Percentiles rank a stretch among this genome's conserved stretches.
Conservation (phyloP, 805 yeast species). For the Saccharomycopsis olivae region DNA sequence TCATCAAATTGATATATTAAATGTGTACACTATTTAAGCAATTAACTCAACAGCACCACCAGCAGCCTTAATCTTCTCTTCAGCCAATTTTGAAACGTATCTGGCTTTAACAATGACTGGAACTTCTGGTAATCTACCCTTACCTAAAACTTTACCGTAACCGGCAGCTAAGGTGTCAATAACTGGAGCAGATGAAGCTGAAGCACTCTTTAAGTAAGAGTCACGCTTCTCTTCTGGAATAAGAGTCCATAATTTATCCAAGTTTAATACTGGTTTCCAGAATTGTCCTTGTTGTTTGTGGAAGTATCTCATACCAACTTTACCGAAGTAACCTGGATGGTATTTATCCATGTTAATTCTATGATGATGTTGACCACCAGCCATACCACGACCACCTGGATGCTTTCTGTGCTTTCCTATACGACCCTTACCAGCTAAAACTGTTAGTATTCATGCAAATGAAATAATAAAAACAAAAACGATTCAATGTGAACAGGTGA, state of each 20-base stretch:
- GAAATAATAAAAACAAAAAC: not conserved
- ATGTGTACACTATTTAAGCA: conserved; percentile 50
- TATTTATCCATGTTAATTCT: conserved; percentile 99
- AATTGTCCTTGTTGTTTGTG: conserved; percentile 88
- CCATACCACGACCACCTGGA: conserved; percentile 99
- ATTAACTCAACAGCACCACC: conserved; percentile 99
- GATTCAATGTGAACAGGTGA: no score
- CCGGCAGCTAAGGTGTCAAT: conserved; percentile 99
- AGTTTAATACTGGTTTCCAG: conserved; percentile 98
- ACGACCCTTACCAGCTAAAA: conserved; percentile 99
- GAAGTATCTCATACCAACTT: conserved; percentile 99
- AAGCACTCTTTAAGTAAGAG: conserved; percentile 75
- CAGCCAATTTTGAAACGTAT: conserved; percentile 98
- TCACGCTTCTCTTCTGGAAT: conserved; percentile 92
- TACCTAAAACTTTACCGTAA: conserved; percentile 99
- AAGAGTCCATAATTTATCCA: conserved; percentile 97
- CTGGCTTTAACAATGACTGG: conserved; percentile 99
- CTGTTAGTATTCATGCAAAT: conserved; percentile 19
- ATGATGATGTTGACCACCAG: conserved; percentile 99
- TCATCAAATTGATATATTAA: no score
- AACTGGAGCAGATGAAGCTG: conserved; percentile 92
- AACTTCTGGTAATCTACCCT: conserved; percentile 95
- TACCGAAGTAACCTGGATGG: conserved; percentile 99
- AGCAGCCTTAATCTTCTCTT: conserved; percentile 98
- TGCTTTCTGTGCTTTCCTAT: conserved; percentile 99